These are phyloP conservation scores for Pneumocystis carinii DNA, from an alignment of 1,139 yeast species.

Conservation along the genomic window DNA sequence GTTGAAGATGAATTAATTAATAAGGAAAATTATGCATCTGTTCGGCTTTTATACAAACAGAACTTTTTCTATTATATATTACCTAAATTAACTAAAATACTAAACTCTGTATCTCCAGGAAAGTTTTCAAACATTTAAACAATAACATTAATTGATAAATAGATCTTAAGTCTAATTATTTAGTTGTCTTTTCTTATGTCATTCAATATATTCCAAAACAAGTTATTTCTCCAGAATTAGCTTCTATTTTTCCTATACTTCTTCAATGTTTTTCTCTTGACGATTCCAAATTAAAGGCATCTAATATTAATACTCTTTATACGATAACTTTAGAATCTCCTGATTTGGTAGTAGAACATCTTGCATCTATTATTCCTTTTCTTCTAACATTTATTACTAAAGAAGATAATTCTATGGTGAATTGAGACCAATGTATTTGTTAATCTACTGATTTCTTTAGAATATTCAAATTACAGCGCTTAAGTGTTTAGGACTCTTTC, in stretches of 20 bases:
- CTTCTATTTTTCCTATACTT: slow-evolving; percentile 52
- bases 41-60: slow-evolving; percentile 62
- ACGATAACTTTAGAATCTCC: slow-evolving; percentile 42
- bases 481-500: slow-evolving; percentile 38
- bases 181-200: slow-evolving; percentile 53
- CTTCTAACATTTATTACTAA: slow-evolving; percentile 27
- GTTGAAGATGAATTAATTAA: slow-evolving; percentile 48
- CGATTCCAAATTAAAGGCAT: slow-evolving; percentile 37
- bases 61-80: slow-evolving; percentile 43
- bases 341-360: slow-evolving; percentile 36
- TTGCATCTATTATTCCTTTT: slow-evolving; percentile 43
- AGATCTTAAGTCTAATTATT: slow-evolving; percentile 32
- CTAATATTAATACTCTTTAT: slow-evolving; percentile 36
- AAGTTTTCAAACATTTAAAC: slow-evolving; percentile 8
- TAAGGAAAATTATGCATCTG: slow-evolving; percentile 43
- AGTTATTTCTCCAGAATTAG: slow-evolving; percentile 47
- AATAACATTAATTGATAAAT: slow-evolving; percentile 10
- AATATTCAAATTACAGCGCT: slow-evolving; percentile 46
- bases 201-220: slow-evolving; percentile 49
- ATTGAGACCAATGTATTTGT: not conserved
- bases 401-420: not conserved
- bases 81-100: slow-evolving; percentile 22
- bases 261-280: slow-evolving; percentile 46
- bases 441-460: slow-evolving; percentile 20
- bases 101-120: slow-evolving; percentile 13